Evolutionary conservation across 2,329 filamentous ascomycete species (phyloP).

Genomic region (Ophiostoma australiae): DNA sequence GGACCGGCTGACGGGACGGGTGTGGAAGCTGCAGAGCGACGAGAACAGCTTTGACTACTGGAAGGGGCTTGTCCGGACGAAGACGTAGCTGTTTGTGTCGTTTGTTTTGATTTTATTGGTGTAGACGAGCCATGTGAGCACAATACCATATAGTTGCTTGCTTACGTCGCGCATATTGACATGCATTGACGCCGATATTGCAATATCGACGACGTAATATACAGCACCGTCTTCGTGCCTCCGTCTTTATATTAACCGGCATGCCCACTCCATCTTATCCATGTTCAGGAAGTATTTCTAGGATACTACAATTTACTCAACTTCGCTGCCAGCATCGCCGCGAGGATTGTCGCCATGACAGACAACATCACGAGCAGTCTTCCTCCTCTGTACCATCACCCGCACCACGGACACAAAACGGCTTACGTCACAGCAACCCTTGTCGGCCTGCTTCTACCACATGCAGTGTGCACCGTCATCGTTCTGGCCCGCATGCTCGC

Average conservation of each 20-base stretch:
- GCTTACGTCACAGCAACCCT: background rate
- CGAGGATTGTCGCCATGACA: background rate
- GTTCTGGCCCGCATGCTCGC: background rate
- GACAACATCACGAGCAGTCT: background rate
- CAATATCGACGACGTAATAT: background rate
- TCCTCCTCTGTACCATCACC: background rate
- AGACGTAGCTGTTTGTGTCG: conserved; percentile 46
- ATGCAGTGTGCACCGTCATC: background rate
- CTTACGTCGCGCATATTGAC: too few relatives aligned
- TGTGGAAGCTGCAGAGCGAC: conserved; percentile 86
- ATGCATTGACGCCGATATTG: background rate
- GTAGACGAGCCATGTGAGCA: background rate
- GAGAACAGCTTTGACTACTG: conserved; percentile 99
- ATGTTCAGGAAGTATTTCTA: background rate
- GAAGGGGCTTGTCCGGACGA: conserved; percentile 76
- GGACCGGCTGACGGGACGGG: conserved; percentile 68
- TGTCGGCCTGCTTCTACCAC: background rate
- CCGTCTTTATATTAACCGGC: background rate
- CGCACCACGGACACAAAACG: background rate
- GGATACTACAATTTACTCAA: too few relatives aligned
- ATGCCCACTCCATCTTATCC: too few relatives aligned
- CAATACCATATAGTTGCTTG: too few relatives aligned
- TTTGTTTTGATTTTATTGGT: background rate
- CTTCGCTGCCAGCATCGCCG: background rate
- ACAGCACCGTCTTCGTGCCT: background rate